Percentiles rank a stretch among this genome's conserved stretches.
Conservation (phyloP, 345 rosid species). For the Arabidopsis arenosa region DNA sequence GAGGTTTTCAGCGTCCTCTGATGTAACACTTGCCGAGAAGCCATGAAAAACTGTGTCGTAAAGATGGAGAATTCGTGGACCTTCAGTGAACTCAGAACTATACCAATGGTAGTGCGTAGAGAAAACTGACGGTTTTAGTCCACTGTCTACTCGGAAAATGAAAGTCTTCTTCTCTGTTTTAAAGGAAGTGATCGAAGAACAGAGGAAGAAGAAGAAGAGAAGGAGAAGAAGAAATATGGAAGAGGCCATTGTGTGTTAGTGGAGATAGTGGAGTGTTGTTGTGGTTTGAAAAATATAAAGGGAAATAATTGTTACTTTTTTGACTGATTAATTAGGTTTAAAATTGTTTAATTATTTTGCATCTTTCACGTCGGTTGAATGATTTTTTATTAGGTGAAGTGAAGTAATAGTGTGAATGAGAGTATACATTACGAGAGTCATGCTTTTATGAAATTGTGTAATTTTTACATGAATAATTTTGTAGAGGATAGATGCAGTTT, state of each 20-base stretch:
- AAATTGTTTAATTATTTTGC: not conserved
- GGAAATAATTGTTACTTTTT: not conserved
- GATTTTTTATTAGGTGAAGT: constrained; percentile 3
- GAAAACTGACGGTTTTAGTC: constrained; percentile 73
- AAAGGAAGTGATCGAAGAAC: not conserved
- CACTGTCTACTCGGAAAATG: constrained; percentile 62
- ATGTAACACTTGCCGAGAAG: constrained; percentile 70
- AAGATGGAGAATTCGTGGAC: constrained; percentile 66
- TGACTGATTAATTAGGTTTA: not conserved
- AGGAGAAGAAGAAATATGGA: constrained; percentile 33
- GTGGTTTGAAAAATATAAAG: constrained; percentile 14
- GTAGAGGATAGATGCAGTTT: not conserved
- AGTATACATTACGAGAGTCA: not conserved
- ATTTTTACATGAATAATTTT: not conserved
- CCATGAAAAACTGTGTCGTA: constrained; percentile 91
- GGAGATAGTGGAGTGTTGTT: constrained; percentile 22
- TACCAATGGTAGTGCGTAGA: constrained; percentile 81
- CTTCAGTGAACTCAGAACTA: constrained; percentile 63
- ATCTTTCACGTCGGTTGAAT: constrained; percentile 4
- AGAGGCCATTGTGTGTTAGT: constrained; percentile 44
- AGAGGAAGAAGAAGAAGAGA: constrained; percentile 24
- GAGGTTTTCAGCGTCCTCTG: constrained; percentile 51
- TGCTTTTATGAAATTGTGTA: not conserved
- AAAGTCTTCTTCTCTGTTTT: constrained; percentile 53
- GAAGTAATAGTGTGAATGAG: constrained; percentile 4